Base-by-base conservation (phyloP, 805 yeast genomes). In the Maudiozyma serrabonitensis region DNA sequence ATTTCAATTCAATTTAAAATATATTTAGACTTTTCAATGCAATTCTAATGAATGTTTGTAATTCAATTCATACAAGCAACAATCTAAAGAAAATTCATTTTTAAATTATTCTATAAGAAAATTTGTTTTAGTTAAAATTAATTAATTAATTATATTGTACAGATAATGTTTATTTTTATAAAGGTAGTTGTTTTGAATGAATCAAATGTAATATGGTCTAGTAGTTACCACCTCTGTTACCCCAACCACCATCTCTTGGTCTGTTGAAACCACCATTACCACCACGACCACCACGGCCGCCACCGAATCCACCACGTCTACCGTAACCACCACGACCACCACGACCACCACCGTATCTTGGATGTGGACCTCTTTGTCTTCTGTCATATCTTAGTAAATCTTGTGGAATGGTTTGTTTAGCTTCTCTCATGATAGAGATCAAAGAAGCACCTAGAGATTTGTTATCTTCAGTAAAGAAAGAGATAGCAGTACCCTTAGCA, bases 401-500 rank as follows among this genome's bases (percentile, higher is more conserved):
- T 48, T 83, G 84, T 57, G 95, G 95, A 59, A 93, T 73, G 52
- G 79, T 77, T 73, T 93, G 99, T 67, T 91, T 85, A 56, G 99
- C 99, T 78, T 93, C 99, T 70, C 82, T 80, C 77, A 93, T 78
- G 63, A 93, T 90, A 62, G 85, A 83, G 62, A 91, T 79, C 66
- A 93, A 78, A 63, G 88, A 93, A 62, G 87, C 85, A 59, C 98
- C 97, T 71, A 89, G 79, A 73, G 84, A 81, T 60, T 87, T 75
- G 76, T 89, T 87, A 57, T 76, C 90, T 56, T 81, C 85, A 52
- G 97, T 88, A 79, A 93, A 93, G 69, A 91, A 81, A 8, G 98
- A 87, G 57, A 89, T 80, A 49, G 99, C 97, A 54, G 93, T 90
- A 79, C 99, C 99, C 54, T 78, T 76, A 54, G 89, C 82, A 69